These are phyloP conservation scores for Soucietia sequanensis DNA, from an alignment of 805 yeast genomes.

Conservation along the genomic window DNA sequence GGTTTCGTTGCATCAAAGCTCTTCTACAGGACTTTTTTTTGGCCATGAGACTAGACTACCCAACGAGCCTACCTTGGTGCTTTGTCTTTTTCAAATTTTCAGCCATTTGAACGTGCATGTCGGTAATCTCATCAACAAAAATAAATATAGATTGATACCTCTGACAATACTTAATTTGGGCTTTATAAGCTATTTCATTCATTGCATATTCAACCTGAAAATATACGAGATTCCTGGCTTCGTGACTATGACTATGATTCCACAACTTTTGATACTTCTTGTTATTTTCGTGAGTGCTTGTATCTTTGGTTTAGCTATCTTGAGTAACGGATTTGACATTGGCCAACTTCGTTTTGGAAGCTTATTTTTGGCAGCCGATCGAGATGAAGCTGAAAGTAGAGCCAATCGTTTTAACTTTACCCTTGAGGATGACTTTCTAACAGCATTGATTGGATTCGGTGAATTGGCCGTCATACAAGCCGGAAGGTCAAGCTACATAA, in stretches of 20 bases:
- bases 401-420: conserved; percentile 33
- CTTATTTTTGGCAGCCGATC: conserved; percentile 20
- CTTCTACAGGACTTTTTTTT: conserved; percentile 30
- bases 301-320: conserved; percentile 57
- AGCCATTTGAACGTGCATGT: conserved; percentile 64
- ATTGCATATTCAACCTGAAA: conserved; percentile 25
- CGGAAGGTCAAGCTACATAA: conserved; percentile 61
- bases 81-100: conserved; percentile 54
- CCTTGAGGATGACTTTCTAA: conserved; percentile 63
- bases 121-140: conserved; percentile 53
- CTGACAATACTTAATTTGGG: conserved; percentile 57
- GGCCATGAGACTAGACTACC: conserved; percentile 33
- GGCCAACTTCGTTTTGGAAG: conserved; percentile 37
- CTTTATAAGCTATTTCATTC: conserved; percentile 45
- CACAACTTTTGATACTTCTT: conserved; percentile 57
- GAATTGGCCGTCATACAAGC: conserved; percentile 65
- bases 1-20: conserved; percentile 71
- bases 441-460: conserved; percentile 59
- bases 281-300: conserved; percentile 51
- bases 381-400: conserved; percentile 15
- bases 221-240: conserved; percentile 57
- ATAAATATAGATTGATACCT: conserved; percentile 59
- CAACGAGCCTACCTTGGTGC: conserved; percentile 49
- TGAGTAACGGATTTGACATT: conserved; percentile 48
- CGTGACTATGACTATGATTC: conserved; percentile 59